Conservation (phyloP, 2,329 filamentous ascomycete genomes). For the Paecilomyces dactylethromorphus region DNA sequence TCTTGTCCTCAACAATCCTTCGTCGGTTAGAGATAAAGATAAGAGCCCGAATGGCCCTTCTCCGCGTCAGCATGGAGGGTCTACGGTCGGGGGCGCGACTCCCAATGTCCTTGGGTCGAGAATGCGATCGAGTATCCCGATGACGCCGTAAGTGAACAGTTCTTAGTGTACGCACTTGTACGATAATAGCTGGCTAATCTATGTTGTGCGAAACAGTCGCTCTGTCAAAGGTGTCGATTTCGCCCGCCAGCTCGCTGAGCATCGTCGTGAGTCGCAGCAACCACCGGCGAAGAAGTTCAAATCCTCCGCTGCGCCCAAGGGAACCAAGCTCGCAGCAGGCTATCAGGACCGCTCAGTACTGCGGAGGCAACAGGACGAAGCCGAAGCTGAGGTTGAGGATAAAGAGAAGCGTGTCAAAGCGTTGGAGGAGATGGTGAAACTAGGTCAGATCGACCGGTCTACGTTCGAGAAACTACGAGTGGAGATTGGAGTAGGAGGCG, state of each 20-base stretch:
- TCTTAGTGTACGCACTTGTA: neutral
- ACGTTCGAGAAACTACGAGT: conserved; percentile 70
- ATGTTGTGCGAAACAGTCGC: conserved; percentile 44
- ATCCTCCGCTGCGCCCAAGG: conserved; percentile 70
- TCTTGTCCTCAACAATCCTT: conserved; percentile 56
- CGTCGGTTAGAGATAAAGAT: conserved; percentile 9
- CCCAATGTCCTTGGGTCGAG: conserved; percentile 64
- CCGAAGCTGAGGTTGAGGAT: conserved; percentile 44
- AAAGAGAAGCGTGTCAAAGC: conserved; percentile 64
- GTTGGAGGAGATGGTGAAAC: conserved; percentile 73
- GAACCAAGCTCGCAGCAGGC: conserved; percentile 68
- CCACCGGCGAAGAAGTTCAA: conserved; percentile 66
- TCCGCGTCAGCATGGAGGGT: conserved; percentile 5
- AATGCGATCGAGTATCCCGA: conserved; percentile 74
- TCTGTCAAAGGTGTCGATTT: conserved; percentile 66
- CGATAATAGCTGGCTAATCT: neutral
- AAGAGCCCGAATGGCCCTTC: neutral
- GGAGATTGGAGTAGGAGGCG: conserved; percentile 72
- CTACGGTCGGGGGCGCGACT: conserved; percentile 37
- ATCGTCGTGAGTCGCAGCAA: conserved; percentile 49
- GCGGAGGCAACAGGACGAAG: conserved; percentile 45
- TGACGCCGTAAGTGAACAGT: conserved; percentile 69
- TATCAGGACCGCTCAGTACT: conserved; percentile 76
- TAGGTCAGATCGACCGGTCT: conserved; percentile 73
- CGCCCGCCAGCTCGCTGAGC: conserved; percentile 74